Evolutionary conservation across 192 early-diverging fungal species (phyloP).

Genomic region (Jimgerdemannia lactiflua): DNA sequence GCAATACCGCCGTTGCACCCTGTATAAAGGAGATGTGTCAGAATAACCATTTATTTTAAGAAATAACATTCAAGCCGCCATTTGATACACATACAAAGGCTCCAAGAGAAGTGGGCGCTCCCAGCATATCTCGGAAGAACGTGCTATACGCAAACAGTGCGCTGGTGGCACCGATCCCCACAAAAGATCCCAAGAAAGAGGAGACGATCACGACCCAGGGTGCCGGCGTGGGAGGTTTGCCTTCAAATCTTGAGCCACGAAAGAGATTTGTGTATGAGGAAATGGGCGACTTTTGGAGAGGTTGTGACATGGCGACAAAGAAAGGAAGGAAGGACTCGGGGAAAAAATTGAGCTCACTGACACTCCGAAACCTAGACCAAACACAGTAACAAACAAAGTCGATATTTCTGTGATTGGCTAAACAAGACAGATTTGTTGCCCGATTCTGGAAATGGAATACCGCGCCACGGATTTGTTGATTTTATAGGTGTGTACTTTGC

Average conservation of each 20-base stretch:
- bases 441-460: no score
- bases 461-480: no score
- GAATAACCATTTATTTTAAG: background rate
- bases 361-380: no score
- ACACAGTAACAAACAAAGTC: no score
- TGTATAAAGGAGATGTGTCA: slow-evolving; percentile 19
- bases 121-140: background rate
- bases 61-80: background rate
- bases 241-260: background rate
- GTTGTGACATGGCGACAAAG: background rate
- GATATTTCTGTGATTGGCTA: no score
- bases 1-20: slow-evolving; percentile 59
- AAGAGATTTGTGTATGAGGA: background rate
- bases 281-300: background rate
- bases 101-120: background rate
- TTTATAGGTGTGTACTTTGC: no score
- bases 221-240: slow-evolving; percentile 9
- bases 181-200: slow-evolving; percentile 36
- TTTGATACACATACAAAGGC: background rate
- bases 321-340: background rate
- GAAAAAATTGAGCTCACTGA: no score
- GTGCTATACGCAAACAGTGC: slow-evolving; percentile 18
- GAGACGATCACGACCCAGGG: slow-evolving; percentile 24
- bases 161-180: slow-evolving; percentile 28
- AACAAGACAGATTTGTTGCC: no score